These are phyloP conservation scores for Calonectria montana DNA, from an alignment of 2,329 filamentous ascomycete genomes.

Conservation along the genomic window DNA sequence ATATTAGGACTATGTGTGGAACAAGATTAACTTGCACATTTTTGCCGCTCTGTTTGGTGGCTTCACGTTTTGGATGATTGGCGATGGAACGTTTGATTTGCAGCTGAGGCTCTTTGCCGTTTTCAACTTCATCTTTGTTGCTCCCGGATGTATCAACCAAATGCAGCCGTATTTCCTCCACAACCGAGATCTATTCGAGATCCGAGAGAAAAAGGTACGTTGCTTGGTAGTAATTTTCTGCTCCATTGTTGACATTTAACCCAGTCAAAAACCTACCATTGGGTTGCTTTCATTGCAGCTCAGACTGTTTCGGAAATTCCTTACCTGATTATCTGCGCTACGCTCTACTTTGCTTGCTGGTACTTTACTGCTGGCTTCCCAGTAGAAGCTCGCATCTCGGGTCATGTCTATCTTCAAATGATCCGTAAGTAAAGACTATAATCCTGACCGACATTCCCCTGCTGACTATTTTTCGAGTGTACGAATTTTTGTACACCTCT, in stretches of 20 bases:
- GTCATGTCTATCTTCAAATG: constrained; percentile 59
- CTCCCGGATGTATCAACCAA: constrained; percentile 50
- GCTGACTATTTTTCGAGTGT: constrained; percentile 47
- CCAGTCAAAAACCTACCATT: constrained; percentile 59
- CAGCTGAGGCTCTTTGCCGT: constrained; percentile 58
- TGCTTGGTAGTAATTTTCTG: background rate
- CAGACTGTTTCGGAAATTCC: constrained; percentile 55
- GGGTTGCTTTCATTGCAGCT: constrained; percentile 63
- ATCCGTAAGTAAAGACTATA: constrained; percentile 50
- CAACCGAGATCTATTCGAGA: constrained; percentile 60
- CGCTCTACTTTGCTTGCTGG: constrained; percentile 60
- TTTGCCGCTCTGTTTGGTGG: constrained; percentile 59
- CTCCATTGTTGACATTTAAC: background rate
- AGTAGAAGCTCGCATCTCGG: constrained; percentile 55
- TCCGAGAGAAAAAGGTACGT: constrained; percentile 57
- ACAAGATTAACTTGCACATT: constrained; percentile 53
- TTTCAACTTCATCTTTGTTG: constrained; percentile 66
- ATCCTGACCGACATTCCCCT: background rate
- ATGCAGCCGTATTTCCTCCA: constrained; percentile 61
- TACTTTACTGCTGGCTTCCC: constrained; percentile 53
- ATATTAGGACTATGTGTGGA: constrained; percentile 38
- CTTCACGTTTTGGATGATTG: constrained; percentile 62
- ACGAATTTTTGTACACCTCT: constrained; percentile 54
- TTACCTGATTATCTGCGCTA: constrained; percentile 50
- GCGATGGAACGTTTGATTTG: constrained; percentile 52